These are phyloP conservation scores for Spathaspora sp. DNA, from an alignment of 1,139 yeast species.

Conservation along the genomic window DNA sequence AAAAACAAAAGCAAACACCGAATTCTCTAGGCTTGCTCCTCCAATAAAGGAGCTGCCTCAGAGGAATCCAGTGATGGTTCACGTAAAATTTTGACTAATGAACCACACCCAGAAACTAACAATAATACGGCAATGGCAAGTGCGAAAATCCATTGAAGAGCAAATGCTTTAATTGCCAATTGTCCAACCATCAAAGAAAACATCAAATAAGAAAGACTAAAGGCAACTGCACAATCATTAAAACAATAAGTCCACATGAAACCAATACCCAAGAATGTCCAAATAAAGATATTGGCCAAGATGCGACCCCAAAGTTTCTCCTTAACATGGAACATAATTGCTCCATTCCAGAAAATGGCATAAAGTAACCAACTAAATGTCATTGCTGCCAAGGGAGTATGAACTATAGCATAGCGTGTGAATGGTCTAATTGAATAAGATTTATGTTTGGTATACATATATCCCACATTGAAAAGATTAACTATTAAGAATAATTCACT, in stretches of 20 bases:
- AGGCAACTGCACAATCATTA: constrained; percentile 72
- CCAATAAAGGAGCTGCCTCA: constrained; percentile 30
- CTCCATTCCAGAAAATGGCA: constrained; percentile 82
- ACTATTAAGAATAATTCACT: constrained; percentile 56
- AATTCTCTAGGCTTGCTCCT: constrained; percentile 6
- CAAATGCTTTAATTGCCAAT: constrained; percentile 63
- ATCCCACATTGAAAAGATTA: constrained; percentile 58
- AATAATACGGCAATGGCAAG: constrained; percentile 59
- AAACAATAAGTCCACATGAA: constrained; percentile 53
- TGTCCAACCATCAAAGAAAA: constrained; percentile 73
- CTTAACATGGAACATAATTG: constrained; percentile 54
- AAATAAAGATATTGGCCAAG: constrained; percentile 68
- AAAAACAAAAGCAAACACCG: background rate
- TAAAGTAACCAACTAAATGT: constrained; percentile 76
- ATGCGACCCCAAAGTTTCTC: constrained; percentile 63
- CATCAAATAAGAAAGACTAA: constrained; percentile 54
- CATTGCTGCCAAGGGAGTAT: constrained; percentile 63
- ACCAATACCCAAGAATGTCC: constrained; percentile 77
- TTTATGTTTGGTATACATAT: constrained; percentile 58
- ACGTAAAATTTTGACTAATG: constrained; percentile 30
- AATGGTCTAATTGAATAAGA: constrained; percentile 55
- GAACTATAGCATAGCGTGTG: constrained; percentile 54
- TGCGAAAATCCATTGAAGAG: constrained; percentile 85
- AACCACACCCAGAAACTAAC: constrained; percentile 46
- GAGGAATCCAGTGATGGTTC: constrained; percentile 10